Evolutionary conservation across 257 asterid species (phyloP), one percentile per base, ranked within the genome.

Genomic region (Eucommia ulmoides): DNA sequence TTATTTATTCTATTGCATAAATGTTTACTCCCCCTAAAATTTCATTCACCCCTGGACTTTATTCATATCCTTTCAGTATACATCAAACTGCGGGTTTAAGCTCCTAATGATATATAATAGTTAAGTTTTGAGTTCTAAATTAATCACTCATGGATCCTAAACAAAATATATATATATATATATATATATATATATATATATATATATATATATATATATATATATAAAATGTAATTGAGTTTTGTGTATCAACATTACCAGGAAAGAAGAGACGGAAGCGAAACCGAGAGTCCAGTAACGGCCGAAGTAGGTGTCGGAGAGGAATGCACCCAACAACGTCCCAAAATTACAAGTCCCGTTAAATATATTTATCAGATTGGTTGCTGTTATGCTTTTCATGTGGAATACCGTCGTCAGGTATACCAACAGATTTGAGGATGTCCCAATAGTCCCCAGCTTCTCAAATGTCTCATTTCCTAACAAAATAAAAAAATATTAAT

Each of bases 401-500:
- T 78, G 61, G 76, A 68, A 78, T 2, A 74, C 65, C 1, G 77
- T 66, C 4, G 75, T 68, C 4, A 78, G 75, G 63, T 74, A 78
- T 1, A 78, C 80, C 9, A 74, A 25, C 3, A 78, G 65, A 63
- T 78, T 78, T 1, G 86, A 26, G 2, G 75, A 68, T 20, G 79
- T 78, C 3, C 86, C 86, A 19, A 78, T 65, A 8, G 86, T 74
- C 48, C 86, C 82, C 17, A 78, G 75, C 75, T 68, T 78, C 77
- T 78, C 86, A 51, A 78, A 78, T 11, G 82, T 72, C 65, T 78
- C 86, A 53, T 78, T 78, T 8, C 85, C 85, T 78, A 64, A 53
- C 46, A 19, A 14, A 23, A 42, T 20, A 41, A 17, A 35, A 2
- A n/a, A n/a, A n/a, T n/a, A n/a, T n/a, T n/a, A n/a, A n/a, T n/a